These are phyloP conservation scores for Penicillium ochrochloron DNA, from an alignment of 495 filamentous ascomycete genomes.

Conservation along the genomic window DNA sequence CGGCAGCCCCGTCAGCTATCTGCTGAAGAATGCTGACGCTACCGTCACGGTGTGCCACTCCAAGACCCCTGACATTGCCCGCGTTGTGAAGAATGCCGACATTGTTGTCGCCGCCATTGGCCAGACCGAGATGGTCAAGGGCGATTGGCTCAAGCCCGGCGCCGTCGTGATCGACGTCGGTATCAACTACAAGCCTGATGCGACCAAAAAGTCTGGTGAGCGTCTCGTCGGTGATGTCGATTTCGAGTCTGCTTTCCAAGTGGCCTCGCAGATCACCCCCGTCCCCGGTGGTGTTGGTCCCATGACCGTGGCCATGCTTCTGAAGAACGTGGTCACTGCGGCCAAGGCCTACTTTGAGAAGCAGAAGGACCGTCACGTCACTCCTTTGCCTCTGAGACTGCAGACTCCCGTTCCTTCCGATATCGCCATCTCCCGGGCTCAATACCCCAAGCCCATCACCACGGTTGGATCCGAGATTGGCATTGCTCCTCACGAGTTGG, in stretches of 20 bases:
- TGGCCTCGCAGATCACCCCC: constrained; percentile 94
- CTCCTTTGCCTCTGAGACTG: constrained; percentile 78
- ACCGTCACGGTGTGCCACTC: constrained; percentile 98
- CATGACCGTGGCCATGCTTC: constrained; percentile 96
- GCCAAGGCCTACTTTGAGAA: constrained; percentile 80
- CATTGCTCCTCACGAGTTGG: constrained; percentile 81
- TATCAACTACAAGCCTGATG: constrained; percentile 94
- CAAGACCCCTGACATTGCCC: constrained; percentile 71
- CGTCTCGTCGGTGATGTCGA: constrained; percentile 97
- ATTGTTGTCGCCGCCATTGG: constrained; percentile 93
- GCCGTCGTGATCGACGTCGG: constrained; percentile 97
- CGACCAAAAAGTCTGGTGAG: constrained; percentile 90
- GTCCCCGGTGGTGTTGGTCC: constrained; percentile 97
- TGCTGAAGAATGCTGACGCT: constrained; percentile 92
- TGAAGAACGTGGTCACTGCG: constrained; percentile 90
- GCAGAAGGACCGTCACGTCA: constrained; percentile 75
- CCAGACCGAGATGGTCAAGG: constrained; percentile 82
- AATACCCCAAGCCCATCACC: constrained; percentile 87
- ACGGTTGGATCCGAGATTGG: constrained; percentile 84
- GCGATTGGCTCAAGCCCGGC: constrained; percentile 93
- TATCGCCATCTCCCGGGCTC: constrained; percentile 87
- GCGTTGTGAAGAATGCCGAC: constrained; percentile 81
- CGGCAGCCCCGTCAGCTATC: constrained; percentile 92
- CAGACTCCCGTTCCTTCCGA: constrained; percentile 84
- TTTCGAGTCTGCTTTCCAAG: constrained; percentile 80